These are phyloP conservation scores for Pichia pseudocactophila DNA, from an alignment of 805 yeast species.

Conservation along the genomic window DNA sequence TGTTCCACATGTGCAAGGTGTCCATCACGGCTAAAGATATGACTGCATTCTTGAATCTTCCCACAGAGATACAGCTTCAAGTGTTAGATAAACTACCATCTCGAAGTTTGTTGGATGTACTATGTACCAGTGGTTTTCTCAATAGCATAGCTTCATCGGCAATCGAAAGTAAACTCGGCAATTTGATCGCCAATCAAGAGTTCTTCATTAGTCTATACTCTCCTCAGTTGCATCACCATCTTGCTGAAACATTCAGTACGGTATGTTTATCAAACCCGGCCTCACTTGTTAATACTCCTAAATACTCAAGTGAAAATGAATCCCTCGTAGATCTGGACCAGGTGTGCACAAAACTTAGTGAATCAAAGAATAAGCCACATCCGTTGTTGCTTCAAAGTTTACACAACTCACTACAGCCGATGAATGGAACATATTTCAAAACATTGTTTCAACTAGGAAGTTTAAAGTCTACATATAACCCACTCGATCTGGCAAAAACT, in stretches of 20 bases:
- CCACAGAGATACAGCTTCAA: constrained; percentile 19
- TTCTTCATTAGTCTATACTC: constrained; percentile 20
- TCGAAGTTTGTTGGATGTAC: constrained; percentile 10
- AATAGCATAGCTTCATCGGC: constrained; percentile 8
- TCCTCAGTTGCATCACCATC: constrained; percentile 19
- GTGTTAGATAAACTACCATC: constrained; percentile 10
- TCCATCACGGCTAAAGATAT: no score
- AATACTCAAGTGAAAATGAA: neutral
- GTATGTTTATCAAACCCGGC: constrained; percentile 11
- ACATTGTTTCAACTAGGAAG: constrained; percentile 16
- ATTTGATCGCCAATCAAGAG: constrained; percentile 1
- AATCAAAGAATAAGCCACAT: neutral
- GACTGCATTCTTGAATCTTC: constrained; percentile 7
- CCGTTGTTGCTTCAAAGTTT: neutral
- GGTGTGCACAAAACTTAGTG: constrained; percentile 9
- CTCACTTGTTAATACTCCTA: constrained; percentile 1
- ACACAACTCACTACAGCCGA: neutral
- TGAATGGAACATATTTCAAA: neutral
- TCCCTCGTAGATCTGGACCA: constrained; percentile 8
- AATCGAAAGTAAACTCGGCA: neutral
- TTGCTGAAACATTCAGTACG: constrained; percentile 20
- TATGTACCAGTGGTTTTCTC: constrained; percentile 6
- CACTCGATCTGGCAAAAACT: constrained; percentile 11
- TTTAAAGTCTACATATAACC: constrained; percentile 16
- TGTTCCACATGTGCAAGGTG: no score